Percentiles rank a stretch among this genome's conserved stretches.
Evolutionary conservation across 2,329 filamentous ascomycete species (phyloP).

Genomic region (Neonectria neomacrospora): DNA sequence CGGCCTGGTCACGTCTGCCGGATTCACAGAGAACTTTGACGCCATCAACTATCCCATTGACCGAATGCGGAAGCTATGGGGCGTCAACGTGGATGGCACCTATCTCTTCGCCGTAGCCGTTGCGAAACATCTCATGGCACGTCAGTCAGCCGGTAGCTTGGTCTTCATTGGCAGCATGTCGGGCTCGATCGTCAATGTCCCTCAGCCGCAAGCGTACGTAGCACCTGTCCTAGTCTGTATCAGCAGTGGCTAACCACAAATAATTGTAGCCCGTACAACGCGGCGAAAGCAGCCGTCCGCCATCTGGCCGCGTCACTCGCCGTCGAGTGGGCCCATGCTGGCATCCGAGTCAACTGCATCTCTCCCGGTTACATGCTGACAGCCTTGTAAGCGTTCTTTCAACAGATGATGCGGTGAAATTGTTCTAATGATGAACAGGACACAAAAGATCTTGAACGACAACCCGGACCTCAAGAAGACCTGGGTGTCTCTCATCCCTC

Average conservation of each 20-base stretch:
- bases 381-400: conserved; percentile 72
- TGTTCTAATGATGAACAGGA: conserved; percentile 61
- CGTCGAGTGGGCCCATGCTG: conserved; percentile 89
- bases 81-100: conserved; percentile 91
- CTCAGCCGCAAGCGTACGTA: conserved; percentile 83
- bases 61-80: conserved; percentile 91
- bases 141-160: conserved; percentile 81
- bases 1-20: conserved; percentile 92
- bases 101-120: conserved; percentile 87
- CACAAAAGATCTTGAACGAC: conserved; percentile 93
- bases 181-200: conserved; percentile 91
- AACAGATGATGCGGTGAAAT: accelerated
- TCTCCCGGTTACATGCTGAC: conserved; percentile 97
- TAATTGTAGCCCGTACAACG: conserved; percentile 78
- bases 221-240: neutral
- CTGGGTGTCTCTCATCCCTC: conserved; percentile 91
- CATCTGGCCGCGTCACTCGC: conserved; percentile 88
- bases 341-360: conserved; percentile 94
- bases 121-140: conserved; percentile 87
- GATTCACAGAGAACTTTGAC: conserved; percentile 95
- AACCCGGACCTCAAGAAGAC: conserved; percentile 90
- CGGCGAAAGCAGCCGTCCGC: conserved; percentile 88
- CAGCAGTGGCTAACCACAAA: neutral
- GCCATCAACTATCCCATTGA: conserved; percentile 91
- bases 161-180: conserved; percentile 97